Evolutionary conservation across 1,139 yeast species (phyloP).

Genomic region (Debaryomycetaceae sp.): DNA sequence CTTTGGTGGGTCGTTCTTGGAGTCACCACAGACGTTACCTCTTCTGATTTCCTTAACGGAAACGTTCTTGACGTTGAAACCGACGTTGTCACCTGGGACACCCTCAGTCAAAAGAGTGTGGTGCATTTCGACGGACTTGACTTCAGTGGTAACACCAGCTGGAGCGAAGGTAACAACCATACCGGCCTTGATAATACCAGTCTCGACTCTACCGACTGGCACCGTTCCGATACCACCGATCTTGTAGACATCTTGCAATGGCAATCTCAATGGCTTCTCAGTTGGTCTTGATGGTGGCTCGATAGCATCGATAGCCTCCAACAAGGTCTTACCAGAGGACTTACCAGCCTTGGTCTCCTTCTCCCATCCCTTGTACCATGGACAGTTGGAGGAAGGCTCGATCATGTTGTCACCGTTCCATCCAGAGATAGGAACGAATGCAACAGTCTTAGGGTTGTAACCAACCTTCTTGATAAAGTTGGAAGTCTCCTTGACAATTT

Average conservation of each 20-base stretch:
- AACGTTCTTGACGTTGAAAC: constrained; percentile 93
- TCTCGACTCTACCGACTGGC: constrained; percentile 90
- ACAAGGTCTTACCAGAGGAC: constrained; percentile 79
- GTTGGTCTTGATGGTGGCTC: constrained; percentile 85
- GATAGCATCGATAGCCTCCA: constrained; percentile 84
- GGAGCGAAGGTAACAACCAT: constrained; percentile 90
- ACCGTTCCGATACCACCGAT: constrained; percentile 92
- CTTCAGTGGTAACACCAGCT: constrained; percentile 91
- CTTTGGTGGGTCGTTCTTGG: constrained; percentile 91
- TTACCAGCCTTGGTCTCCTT: constrained; percentile 82
- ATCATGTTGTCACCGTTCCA: constrained; percentile 96
- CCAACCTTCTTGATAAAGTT: constrained; percentile 92
- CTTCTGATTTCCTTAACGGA: constrained; percentile 92
- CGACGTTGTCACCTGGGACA: constrained; percentile 93
- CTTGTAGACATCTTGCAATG: constrained; percentile 91
- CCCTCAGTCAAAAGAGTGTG: constrained; percentile 85
- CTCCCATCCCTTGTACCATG: constrained; percentile 92
- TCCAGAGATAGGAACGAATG: constrained; percentile 91
- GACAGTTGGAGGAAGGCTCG: constrained; percentile 76
- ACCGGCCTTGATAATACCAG: constrained; percentile 90
- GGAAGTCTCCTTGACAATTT: constrained; percentile 79
- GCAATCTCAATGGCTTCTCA: constrained; percentile 89
- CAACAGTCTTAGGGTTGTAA: constrained; percentile 89
- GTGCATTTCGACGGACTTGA: constrained; percentile 92
- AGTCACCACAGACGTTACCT: constrained; percentile 95